Base-by-base conservation (phyloP, 2,329 filamentous ascomycete species). In the Hymenotorrendiella dingleyae region DNA sequence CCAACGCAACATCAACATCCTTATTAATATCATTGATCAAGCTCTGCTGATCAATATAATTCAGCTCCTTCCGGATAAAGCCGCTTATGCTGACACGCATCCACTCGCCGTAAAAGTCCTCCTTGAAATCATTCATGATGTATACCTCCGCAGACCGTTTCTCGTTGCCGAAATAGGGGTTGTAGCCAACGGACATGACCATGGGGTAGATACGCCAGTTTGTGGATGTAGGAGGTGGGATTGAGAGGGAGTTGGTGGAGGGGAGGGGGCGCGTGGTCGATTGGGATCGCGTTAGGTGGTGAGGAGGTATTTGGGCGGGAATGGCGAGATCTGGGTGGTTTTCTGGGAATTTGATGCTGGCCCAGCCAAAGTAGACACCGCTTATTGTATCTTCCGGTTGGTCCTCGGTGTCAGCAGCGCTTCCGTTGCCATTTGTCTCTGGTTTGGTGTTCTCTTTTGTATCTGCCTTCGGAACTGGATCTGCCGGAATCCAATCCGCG, bases 131-230 rank as follows among this genome's bases (percentile, higher is more conserved):
- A 59, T 87, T 82, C 64, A 98, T 76, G 42, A 98, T 77, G 67
- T 95, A 89, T 43, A 94, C 89, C 72, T 95, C 89, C 39, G 93
- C 89, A 49, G 79, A 87, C 49, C 87, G 82, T 35, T 86, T 80
- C 4, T 76, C 82, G 72, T 98, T 97, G 63, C 90, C 89, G 75
- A 95, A 98, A 68, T 90, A 97, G 0, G 93, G 93, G 66, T 97
- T 98, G 76, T 90, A 97, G 33, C 93, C 93, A 53, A 96, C 91
- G 48, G 81, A 87, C 82, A 96, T 86, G 53, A 94, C 89, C 76
- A 94, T 93, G 1, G 87, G 87, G 64, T 83, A 87, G 43, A 93
- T 70, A 33, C 61, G 58, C 56, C 56, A 66, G 30, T 48, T 43
- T n/a, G 33, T 20, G 9, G 39, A 36, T 12, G 53, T 46, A 45